phyloP scores from a whole-genome alignment of 169 alveolate species.

The Amoebophrya sp. region DNA sequence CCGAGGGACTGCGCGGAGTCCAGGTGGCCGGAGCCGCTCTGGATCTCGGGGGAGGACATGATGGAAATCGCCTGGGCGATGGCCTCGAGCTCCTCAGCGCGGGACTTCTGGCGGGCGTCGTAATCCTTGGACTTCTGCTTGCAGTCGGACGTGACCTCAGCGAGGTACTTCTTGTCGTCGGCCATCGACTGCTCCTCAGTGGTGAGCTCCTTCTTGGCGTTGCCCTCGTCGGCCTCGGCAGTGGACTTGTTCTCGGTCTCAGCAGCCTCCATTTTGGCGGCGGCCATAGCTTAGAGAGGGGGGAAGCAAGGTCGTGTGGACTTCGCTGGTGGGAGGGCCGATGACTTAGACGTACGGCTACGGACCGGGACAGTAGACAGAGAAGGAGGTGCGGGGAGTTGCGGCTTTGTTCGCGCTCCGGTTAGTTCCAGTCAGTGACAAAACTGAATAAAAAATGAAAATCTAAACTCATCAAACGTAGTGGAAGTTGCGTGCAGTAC shows the following conservation, averaged over 20 bases:
- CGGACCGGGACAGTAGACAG: too few relatives aligned
- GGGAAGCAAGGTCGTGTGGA: too few relatives aligned
- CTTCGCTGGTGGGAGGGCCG: too few relatives aligned
- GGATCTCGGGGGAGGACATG: neutral
- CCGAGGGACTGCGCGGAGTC: neutral
- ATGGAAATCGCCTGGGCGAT: neutral
- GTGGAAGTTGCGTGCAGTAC: too few relatives aligned
- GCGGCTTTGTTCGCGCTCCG: too few relatives aligned
- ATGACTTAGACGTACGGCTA: too few relatives aligned
- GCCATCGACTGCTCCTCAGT: neutral
- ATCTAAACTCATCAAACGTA: too few relatives aligned
- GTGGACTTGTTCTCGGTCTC: constrained; percentile 2
- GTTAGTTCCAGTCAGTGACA: too few relatives aligned
- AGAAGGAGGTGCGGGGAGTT: too few relatives aligned
- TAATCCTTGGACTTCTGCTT: neutral
- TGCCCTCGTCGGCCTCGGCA: neutral
- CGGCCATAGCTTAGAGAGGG: too few relatives aligned
- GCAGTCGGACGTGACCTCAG: neutral
- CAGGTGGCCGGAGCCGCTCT: neutral
- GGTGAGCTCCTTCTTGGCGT: neutral
- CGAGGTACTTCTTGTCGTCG: neutral
- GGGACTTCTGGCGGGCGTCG: neutral
- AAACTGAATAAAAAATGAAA: too few relatives aligned
- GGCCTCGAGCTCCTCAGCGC: neutral
- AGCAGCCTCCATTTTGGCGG: constrained; percentile 1